Evolutionary conservation across 306 rosid genomes (phyloP), one percentile per base, ranked within the genome.

Genomic region (Cyamopsis tetragonoloba): DNA sequence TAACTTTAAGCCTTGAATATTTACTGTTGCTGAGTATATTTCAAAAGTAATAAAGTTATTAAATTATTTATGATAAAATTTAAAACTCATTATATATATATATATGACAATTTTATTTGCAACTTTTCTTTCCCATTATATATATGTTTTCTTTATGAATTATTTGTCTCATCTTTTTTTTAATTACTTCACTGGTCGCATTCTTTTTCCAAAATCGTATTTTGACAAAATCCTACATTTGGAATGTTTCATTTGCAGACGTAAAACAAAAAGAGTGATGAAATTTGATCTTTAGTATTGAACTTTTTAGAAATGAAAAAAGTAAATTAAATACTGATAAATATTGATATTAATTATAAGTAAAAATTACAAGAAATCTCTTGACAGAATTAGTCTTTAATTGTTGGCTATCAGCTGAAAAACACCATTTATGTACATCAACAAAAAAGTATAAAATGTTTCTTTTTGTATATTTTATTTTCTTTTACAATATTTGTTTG

Each of bases 1-100:
- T 70, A 77, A 81, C 85, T 81, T 81, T 79, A 80, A 66, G 60
- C 73, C 63, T 68, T 68, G 57, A 77, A 72, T n/a, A n/a, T 62
- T 77, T 68, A 18, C 73, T 62, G 61, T 42, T 43, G 55, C 76
- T 76, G 19, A 66, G 62, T 55, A 46, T 74, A 71, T 43, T n/a
- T n/a, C n/a, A n/a, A 39, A 71, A 59, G 38, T 60, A 54, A 81
- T 77, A 72, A 72, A 62, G 85, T 79, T 59, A 77, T 46, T 62
- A 46, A 44, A 56, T 32, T 73, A 55, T 15, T 13, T 37, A 72
- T 8, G 7, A 7, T 14, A 32, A 55, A 59, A n/a, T n/a, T n/a
- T 60, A 18, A 26, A 72, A 54, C 46, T 46, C 65, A 46, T 77
- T 38, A 68, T 62, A 68, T 71, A 56, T 62, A 34, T 38, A 68